These are phyloP conservation scores for Porphyra umbilicalis DNA, from an alignment of 31 red algal species.

Conservation along the genomic window DNA sequence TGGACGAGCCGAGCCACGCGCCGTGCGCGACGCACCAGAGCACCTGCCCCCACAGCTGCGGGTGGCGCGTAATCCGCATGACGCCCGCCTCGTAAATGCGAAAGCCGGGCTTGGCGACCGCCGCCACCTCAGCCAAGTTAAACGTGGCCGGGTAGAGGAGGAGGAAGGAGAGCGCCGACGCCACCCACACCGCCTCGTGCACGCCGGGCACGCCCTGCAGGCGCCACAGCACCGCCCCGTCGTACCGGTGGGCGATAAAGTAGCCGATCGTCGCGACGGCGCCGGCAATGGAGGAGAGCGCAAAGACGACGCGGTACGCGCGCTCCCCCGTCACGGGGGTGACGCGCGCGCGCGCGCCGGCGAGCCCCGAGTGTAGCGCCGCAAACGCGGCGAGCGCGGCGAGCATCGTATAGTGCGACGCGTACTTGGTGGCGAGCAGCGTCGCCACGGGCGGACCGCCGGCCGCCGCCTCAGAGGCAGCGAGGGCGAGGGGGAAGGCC, in stretches of 20 bases:
- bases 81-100: constrained; percentile 84
- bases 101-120: constrained; percentile 57
- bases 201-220: constrained; percentile 61
- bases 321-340: constrained; percentile 55
- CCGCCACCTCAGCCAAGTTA: constrained; percentile 84
- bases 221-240: constrained; percentile 66
- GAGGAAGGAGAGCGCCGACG: constrained; percentile 75
- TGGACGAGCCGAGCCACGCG: constrained; percentile 83
- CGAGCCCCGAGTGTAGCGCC: constrained; percentile 73
- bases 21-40: constrained; percentile 92
- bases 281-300: constrained; percentile 54
- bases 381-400: constrained; percentile 45
- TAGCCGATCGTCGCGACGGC: constrained; percentile 70
- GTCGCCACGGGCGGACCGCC: not conserved
- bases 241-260: constrained; percentile 89
- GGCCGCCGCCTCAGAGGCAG: constrained; percentile 1
- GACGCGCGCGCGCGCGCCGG: constrained; percentile 50
- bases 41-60: constrained; percentile 90
- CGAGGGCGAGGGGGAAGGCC: constrained; percentile 12
- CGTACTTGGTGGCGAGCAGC: constrained; percentile 23
- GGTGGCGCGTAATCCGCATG: constrained; percentile 84
- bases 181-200: constrained; percentile 45
- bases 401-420: constrained; percentile 68
- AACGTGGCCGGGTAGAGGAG: constrained; percentile 95
- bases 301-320: constrained; percentile 84